Evolutionary conservation across 2,329 filamentous ascomycete genomes (phyloP), one percentile per base, ranked within the genome.

Genomic region (Diaporthe sp.): DNA sequence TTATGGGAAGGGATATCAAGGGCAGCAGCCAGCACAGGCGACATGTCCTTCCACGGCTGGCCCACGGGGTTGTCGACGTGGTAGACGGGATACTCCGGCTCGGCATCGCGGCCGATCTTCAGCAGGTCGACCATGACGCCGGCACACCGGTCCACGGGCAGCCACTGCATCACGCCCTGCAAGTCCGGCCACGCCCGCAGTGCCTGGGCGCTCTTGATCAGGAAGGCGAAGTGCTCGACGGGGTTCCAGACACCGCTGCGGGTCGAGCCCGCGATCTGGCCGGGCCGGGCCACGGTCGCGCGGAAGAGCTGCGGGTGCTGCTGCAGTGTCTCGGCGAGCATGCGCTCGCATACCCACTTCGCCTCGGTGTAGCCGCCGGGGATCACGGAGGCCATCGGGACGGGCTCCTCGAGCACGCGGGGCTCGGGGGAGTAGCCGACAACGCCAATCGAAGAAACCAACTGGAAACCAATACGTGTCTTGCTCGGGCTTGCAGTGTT

Each of bases 221-320:
- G 72, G 76, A 88, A 88, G 0, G 82, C 77, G 10, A 90, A 80
- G 77, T 90, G 87, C 77, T 90, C 89, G 28, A 82, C 81, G 0
- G 84, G 80, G 76, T 91, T 91, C 89, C 89, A 91, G 77, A 85
- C 86, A 0, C 89, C 89, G 72, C 81, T 89, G 0, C 72, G 82
- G 4, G 77, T 84, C 0, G 85, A 87, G 0, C 89, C 89, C 0
- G 88, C 83, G 54, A 91, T 87, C 78, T 91, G 89, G 0, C 87
- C 89, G 0, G 85, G 82, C 0, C 89, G 84, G 0, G 87, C 84
- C 0, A 79, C 80, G 81, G 84, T 86, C 0, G 85, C 74, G 22
- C 83, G 83, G 80, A 89, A 88, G 1, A 74, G 79, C 0, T 80
- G 72, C 0, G 84, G 84, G 73, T 86, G 78, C 15, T 79, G 78